Percentiles rank a stretch among this genome's conserved stretches.
Conservation (phyloP, 441 rosid species). For the Pelargonium fulgidum region DNA sequence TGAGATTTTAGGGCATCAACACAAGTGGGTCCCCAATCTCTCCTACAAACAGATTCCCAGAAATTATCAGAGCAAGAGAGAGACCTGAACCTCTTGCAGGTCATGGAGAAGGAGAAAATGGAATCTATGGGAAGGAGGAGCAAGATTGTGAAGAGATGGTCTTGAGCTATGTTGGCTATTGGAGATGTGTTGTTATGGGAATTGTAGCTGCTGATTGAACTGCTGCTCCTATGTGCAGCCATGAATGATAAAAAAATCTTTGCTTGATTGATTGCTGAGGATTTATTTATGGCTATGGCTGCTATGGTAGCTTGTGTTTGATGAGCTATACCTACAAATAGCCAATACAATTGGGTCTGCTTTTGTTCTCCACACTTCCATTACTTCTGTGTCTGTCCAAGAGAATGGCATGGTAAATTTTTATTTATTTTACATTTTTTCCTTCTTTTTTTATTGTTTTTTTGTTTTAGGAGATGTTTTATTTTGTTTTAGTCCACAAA, state of each 20-base stretch:
- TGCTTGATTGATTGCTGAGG: background rate
- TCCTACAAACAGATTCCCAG: conserved; percentile 12
- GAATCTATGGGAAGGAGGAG: conserved; percentile 73
- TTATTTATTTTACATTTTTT: no score
- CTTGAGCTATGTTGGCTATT: conserved; percentile 35
- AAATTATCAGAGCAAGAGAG: conserved; percentile 31
- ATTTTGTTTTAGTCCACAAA: no score
- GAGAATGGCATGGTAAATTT: no score
- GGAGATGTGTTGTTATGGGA: no score
- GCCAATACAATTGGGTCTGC: no score
- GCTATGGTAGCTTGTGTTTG: background rate
- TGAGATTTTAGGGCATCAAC: conserved; percentile 53
- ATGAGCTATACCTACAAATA: no score
- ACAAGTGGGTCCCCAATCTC: conserved; percentile 62
- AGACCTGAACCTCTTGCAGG: conserved; percentile 57
- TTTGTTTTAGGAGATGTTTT: no score
- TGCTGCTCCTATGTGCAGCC: background rate
- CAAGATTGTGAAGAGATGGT: conserved; percentile 70
- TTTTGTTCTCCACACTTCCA: no score
- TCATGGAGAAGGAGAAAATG: conserved; percentile 56
- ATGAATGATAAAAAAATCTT: background rate
- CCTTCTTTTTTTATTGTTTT: no score
- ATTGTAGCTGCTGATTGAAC: no score
- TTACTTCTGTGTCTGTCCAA: no score
- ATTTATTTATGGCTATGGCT: background rate